Evolutionary conservation across 768 basidiomycete species (phyloP).

Genomic region (Boletus coccyginus): DNA sequence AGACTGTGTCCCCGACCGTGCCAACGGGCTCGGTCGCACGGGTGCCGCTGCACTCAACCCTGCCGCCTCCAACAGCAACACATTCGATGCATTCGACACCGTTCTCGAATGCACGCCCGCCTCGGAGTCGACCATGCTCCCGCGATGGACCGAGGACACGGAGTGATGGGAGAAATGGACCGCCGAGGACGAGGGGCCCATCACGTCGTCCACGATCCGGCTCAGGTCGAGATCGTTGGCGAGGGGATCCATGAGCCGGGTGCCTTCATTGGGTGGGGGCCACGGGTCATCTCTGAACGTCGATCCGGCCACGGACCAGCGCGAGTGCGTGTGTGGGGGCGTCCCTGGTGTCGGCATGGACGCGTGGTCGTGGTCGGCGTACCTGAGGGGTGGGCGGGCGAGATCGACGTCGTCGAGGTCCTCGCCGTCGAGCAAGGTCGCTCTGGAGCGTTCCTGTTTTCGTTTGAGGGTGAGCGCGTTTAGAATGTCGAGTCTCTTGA

Average conservation of each 20-base stretch:
- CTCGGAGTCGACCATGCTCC: slow-evolving; percentile 5
- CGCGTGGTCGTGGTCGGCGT: slow-evolving; percentile 18
- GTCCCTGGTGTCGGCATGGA: not conserved
- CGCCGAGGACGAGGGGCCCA: slow-evolving; percentile 35
- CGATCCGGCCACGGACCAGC: slow-evolving; percentile 37
- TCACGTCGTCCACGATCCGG: slow-evolving; percentile 48
- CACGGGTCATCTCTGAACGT: slow-evolving; percentile 48
- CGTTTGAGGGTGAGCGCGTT: slow-evolving; percentile 27
- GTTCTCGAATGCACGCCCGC: slow-evolving; percentile 18
- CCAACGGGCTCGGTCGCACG: slow-evolving; percentile 21
- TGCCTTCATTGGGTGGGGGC: slow-evolving; percentile 36
- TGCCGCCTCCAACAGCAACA: slow-evolving; percentile 22
- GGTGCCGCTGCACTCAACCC: slow-evolving; percentile 14
- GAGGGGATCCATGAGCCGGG: slow-evolving; percentile 23
- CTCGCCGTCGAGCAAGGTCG: slow-evolving; percentile 25
- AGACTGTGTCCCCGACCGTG: not conserved
- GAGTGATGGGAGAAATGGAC: slow-evolving; percentile 24
- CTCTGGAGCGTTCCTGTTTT: slow-evolving; percentile 17
- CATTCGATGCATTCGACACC: slow-evolving; percentile 20
- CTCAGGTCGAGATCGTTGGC: slow-evolving; percentile 34
- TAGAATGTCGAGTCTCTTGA: slow-evolving; percentile 32
- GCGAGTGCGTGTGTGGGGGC: no score
- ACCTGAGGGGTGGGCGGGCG: slow-evolving; percentile 3
- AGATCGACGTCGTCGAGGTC: slow-evolving; percentile 17
- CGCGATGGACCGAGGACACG: slow-evolving; percentile 22